Percentiles rank a stretch among this genome's conserved stretches.
Conservation (phyloP, 352 stramenopile species). For the Pythium insidiosum region DNA sequence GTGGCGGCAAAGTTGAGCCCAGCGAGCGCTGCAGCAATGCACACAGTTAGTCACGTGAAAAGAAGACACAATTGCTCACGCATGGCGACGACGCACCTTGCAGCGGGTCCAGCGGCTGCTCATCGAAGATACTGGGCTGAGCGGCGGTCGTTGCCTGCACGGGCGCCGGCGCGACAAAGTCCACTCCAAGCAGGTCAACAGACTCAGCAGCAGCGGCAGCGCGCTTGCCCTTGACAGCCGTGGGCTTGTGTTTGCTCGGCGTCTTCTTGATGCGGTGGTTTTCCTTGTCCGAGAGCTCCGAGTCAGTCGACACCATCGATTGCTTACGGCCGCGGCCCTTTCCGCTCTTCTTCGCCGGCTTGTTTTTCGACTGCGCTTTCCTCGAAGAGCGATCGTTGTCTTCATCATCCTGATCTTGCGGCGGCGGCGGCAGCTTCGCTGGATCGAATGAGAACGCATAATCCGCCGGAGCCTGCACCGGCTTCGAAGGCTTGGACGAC, state of each 20-base stretch:
- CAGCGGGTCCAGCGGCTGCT: constrained; percentile 15
- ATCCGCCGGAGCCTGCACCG: constrained; percentile 5
- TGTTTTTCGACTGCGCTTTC: no score
- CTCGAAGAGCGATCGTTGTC: no score
- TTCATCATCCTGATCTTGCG: constrained; percentile 16
- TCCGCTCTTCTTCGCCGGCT: constrained; percentile 9
- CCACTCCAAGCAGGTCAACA: constrained; percentile 44
- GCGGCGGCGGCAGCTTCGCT: constrained; percentile 30
- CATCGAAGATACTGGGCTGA: not conserved
- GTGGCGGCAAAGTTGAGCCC: constrained; percentile 34
- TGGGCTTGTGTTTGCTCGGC: constrained; percentile 16
- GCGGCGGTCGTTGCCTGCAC: constrained; percentile 4
- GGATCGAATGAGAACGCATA: constrained; percentile 47
- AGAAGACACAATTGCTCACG: no score
- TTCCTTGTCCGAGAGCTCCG: constrained; percentile 29
- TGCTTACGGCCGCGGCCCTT: constrained; percentile 19
- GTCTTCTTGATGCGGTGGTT: constrained; percentile 26
- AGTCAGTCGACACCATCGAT: constrained; percentile 30
- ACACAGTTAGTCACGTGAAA: no score
- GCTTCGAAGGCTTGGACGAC: not conserved
- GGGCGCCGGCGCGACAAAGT: constrained; percentile 15
- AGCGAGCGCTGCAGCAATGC: constrained; percentile 36
- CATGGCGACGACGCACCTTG: constrained; percentile 15
- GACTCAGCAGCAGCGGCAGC: no score
- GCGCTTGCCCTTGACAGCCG: no score